A percentile compares a stretch with the other conserved stretches of the same genome.
Evolutionary conservation across 1,284 basidiomycete species (phyloP).

Genomic region (Naganishia sp.): DNA sequence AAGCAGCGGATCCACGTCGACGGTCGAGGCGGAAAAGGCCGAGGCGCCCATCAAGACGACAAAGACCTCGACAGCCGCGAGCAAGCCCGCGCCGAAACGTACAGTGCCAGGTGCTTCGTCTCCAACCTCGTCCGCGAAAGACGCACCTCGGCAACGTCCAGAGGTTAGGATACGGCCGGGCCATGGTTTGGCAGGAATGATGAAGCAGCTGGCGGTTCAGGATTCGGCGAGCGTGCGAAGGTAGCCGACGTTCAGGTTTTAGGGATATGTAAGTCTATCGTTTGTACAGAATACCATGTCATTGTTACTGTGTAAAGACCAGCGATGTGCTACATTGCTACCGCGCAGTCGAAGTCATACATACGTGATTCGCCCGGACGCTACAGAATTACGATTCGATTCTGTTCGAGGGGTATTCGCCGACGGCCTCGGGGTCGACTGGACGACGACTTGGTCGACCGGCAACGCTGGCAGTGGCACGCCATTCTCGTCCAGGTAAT

Average conservation of each 20-base stretch:
- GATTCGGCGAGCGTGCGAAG: constrained; percentile 17
- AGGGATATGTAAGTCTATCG: background rate
- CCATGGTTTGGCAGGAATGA: constrained; percentile 23
- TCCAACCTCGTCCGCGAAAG: background rate
- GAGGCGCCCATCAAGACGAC: background rate
- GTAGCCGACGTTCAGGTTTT: background rate
- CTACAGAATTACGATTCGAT: no score
- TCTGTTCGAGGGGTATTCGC: constrained; percentile 1
- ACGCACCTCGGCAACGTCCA: constrained; percentile 10
- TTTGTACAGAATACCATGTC: background rate
- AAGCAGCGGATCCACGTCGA: constrained; percentile 7
- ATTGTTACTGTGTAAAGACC: background rate
- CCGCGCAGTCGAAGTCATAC: background rate
- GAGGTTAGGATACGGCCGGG: constrained; percentile 19
- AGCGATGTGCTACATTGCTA: background rate
- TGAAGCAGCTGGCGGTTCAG: constrained; percentile 28
- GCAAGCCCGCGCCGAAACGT: constrained; percentile 6
- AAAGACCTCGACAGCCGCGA: background rate
- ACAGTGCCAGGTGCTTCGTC: constrained; percentile 13
- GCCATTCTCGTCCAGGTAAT: constrained; percentile 33
- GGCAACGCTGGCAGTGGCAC: constrained; percentile 27
- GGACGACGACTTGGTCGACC: constrained; percentile 13
- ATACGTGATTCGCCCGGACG: constrained; percentile 15
- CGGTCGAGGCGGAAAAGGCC: background rate
- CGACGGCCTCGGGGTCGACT: constrained; percentile 7